Base-by-base conservation (phyloP, 2,329 filamentous ascomycete genomes). In the Cryoendolithus antarcticus region DNA sequence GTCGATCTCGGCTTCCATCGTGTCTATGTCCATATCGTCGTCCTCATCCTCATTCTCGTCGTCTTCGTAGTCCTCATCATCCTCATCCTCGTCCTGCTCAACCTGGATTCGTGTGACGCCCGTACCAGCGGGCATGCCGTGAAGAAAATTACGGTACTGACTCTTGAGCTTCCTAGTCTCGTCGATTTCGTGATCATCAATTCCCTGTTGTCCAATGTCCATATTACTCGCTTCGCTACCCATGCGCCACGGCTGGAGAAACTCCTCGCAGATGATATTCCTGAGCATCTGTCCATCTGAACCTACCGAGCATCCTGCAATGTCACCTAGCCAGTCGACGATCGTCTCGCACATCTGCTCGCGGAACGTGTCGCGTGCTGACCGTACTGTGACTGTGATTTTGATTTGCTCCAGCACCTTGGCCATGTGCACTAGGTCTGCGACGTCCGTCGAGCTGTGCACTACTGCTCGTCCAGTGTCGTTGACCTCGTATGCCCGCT, bases 271-370 rank as follows among this genome's bases (percentile, higher is more conserved):
- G 30, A 98, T 76, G 6, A 82, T 77, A 37, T 77, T 79, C 30
- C 86, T 75, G 33, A 98, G 67, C 11, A 96, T 77, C 43, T 83
- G 71, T 44, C 78, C 75, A 54, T 98, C 86, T 27, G 76, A 69
- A 1, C 85, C 86, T 34, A 94, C 82, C 38, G 77, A 82, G 60
- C 88, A 95, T 24, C 86, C 86, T 5, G 86, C 76, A 52, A 98
- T 93, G 60, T 98, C 93, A 38, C 80, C 74, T 12, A 98, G 72
- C 93, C 93, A 98, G 52, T 95, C 88, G 39, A 98, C 82, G 44
- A 98, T 89, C 10, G 86, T 86, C 11, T 84, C 86, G 52, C 88
- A 95, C 93, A 98, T 98, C 58, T 96, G 84, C 58, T 98, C 91
- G 43, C 91, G 75, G 63, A 96, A 98, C 0, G 86, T 96, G 62